phyloP scores from a whole-genome alignment of 1,139 yeast genomes.

The Lodderomyces metapsilosis region DNA sequence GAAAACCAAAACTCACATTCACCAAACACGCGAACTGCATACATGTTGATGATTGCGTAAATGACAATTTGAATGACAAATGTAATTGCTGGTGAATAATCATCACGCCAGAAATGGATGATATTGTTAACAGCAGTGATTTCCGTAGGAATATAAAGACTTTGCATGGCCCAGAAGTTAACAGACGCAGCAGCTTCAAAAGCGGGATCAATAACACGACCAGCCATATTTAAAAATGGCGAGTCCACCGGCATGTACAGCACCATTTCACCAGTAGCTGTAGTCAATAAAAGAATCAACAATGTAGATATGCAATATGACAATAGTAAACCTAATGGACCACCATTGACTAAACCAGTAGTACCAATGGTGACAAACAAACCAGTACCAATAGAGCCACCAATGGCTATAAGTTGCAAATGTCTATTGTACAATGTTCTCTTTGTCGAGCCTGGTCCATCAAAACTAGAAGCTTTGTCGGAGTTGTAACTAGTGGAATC shows the following conservation, averaged over 20 bases:
- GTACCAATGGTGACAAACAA: conserved; percentile 48
- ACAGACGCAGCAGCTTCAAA: conserved; percentile 77
- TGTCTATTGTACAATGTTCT: conserved; percentile 44
- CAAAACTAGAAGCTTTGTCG: neutral
- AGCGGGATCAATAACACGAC: conserved; percentile 61
- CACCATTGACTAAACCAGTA: conserved; percentile 39
- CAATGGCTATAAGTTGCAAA: conserved; percentile 62
- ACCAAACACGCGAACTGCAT: conserved; percentile 74
- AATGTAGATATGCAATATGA: conserved; percentile 45
- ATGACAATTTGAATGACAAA: conserved; percentile 61
- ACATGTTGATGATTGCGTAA: conserved; percentile 62
- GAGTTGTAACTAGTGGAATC: neutral
- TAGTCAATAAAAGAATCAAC: conserved; percentile 60
- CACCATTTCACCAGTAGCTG: conserved; percentile 81
- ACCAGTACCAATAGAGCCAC: conserved; percentile 56
- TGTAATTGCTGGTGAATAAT: conserved; percentile 66
- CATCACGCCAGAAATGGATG: conserved; percentile 77
- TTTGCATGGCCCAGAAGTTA: conserved; percentile 77
- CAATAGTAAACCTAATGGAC: conserved; percentile 47
- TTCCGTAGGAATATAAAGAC: conserved; percentile 78
- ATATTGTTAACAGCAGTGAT: conserved; percentile 77
- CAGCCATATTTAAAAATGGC: conserved; percentile 55
- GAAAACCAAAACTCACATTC: conserved; percentile 82
- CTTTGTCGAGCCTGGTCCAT: conserved; percentile 4
- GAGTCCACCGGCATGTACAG: conserved; percentile 73